Conservation (phyloP, 2,329 filamentous ascomycete species). For the Fusarium sororula region DNA sequence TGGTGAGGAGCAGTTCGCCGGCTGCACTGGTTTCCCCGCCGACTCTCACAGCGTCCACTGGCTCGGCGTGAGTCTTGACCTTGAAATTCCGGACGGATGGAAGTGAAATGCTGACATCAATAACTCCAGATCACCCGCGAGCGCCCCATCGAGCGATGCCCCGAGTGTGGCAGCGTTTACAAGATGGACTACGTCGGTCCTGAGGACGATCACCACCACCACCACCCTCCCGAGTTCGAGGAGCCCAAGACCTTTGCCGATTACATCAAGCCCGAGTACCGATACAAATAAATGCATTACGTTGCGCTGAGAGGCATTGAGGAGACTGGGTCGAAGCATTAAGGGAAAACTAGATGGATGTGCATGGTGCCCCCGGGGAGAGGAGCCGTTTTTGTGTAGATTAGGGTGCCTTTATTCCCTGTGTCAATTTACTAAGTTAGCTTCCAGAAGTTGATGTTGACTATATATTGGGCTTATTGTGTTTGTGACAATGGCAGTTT, state of each 20-base stretch:
- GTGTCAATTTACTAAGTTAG: constrained; percentile 49
- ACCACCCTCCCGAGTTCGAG: constrained; percentile 70
- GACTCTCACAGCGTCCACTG: constrained; percentile 93
- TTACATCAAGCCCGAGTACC: constrained; percentile 94
- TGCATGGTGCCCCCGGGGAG: constrained; percentile 35
- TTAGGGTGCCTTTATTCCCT: constrained; percentile 50
- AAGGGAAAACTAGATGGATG: constrained; percentile 39
- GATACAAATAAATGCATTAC: constrained; percentile 65
- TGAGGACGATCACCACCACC: constrained; percentile 74
- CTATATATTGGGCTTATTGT: constrained; percentile 8
- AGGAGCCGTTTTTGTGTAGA: constrained; percentile 52
- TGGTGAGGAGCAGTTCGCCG: constrained; percentile 95
- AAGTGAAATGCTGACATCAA: constrained; percentile 26
- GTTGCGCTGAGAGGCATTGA: constrained; percentile 29
- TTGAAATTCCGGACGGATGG: constrained; percentile 19
- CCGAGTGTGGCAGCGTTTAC: constrained; percentile 94
- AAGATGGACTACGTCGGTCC: constrained; percentile 98
- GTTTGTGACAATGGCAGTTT: neutral
- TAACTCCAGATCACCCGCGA: constrained; percentile 77
- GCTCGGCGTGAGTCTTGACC: constrained; percentile 77
- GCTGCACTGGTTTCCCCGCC: constrained; percentile 92
- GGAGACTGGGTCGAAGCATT: constrained; percentile 34
- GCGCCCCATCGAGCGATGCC: constrained; percentile 93
- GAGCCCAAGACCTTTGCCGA: constrained; percentile 98
- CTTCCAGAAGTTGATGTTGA: constrained; percentile 43